Conservation (phyloP, 2,329 filamentous ascomycete genomes). For the Claviceps sp. region DNA sequence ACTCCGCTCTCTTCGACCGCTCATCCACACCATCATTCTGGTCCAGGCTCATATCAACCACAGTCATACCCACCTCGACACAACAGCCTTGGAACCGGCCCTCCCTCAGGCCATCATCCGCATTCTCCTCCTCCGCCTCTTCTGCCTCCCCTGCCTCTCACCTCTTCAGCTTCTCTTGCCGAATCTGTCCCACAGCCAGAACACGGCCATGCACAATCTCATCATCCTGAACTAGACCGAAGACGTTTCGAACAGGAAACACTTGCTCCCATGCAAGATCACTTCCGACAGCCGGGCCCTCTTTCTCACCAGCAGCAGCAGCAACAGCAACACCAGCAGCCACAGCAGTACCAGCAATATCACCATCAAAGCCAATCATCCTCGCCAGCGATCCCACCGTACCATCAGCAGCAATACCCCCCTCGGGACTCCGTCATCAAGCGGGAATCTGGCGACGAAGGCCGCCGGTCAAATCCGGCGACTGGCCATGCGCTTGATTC, state of each 20-base stretch:
- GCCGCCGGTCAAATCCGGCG: constrained; percentile 39
- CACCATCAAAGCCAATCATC: constrained; percentile 18
- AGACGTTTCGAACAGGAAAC: constrained; percentile 44
- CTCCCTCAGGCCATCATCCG: not conserved
- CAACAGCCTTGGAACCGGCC: constrained; percentile 19
- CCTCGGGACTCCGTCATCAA: constrained; percentile 42
- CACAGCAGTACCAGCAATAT: constrained; percentile 9
- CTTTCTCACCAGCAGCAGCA: constrained; percentile 8
- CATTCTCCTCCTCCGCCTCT: not conserved
- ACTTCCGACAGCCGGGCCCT: constrained; percentile 23
- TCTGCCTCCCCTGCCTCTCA: not conserved
- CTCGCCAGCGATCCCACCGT: constrained; percentile 30
- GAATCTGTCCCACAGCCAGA: constrained; percentile 13
- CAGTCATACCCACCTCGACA: constrained; percentile 25
- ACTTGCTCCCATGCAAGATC: constrained; percentile 42
- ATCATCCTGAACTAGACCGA: constrained; percentile 34
- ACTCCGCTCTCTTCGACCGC: constrained; percentile 12
- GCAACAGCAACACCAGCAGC: constrained; percentile 7
- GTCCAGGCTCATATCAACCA: constrained; percentile 26
- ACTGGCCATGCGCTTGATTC: constrained; percentile 26
- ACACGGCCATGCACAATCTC: constrained; percentile 19
- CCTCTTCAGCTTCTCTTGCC: constrained; percentile 7
- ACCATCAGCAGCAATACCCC: constrained; percentile 29
- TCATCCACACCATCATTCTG: constrained; percentile 12
- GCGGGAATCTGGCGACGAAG: constrained; percentile 39